Conservation (phyloP, 2,329 filamentous ascomycete species). For the Westerdykella sp. region DNA sequence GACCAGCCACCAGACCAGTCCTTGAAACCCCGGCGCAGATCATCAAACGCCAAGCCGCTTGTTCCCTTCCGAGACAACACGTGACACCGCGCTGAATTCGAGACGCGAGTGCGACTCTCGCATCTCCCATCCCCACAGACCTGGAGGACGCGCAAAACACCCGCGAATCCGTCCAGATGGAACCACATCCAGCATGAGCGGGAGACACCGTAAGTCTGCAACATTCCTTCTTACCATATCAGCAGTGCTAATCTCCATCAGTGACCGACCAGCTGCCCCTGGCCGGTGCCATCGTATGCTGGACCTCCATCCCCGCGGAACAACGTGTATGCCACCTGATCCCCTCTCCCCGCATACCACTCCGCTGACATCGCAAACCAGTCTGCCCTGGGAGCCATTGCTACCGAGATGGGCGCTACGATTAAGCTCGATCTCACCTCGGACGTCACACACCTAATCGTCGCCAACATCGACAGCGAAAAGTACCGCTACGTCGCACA, state of each 20-base stretch:
- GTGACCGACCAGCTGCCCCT: conserved; percentile 35
- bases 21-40: too few species aligned
- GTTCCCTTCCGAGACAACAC: too few species aligned
- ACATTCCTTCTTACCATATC: too few species aligned
- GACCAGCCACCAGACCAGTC: too few species aligned
- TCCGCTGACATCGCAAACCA: conserved; percentile 17
- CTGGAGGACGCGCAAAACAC: too few species aligned
- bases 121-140: too few species aligned
- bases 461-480: conserved; percentile 79
- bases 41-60: too few species aligned
- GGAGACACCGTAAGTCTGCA: too few species aligned
- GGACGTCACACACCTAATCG: conserved; percentile 89
- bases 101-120: too few species aligned
- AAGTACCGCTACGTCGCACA: conserved; percentile 96
- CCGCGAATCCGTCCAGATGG: too few species aligned
- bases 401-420: conserved; percentile 73
- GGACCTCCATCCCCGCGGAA: conserved; percentile 76
- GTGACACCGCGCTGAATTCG: too few species aligned
- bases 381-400: conserved; percentile 56
- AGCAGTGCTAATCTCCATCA: conserved; percentile 12
- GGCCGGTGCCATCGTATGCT: conserved; percentile 70
- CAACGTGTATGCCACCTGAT: conserved; percentile 53
- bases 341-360: conserved; percentile 4
- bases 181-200: too few species aligned
- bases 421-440: conserved; percentile 92